Conservation (phyloP, 139 green algal genomes). For the Chlamydomonas incerta region DNA sequence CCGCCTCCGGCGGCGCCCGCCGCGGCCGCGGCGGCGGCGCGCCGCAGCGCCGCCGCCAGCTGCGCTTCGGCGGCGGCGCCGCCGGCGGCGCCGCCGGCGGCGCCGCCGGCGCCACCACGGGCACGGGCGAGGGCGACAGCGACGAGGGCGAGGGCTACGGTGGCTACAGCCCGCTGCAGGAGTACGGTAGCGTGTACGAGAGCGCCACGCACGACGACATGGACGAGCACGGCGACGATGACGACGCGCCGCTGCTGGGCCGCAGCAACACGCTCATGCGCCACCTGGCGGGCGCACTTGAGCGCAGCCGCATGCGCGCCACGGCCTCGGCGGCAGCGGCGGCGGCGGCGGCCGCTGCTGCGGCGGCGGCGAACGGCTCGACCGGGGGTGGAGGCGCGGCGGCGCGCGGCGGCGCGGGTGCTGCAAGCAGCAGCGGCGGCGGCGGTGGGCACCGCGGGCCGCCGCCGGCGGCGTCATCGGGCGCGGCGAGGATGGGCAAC, state of each 20-base stretch:
- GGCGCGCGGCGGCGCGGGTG: background rate
- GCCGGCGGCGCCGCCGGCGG: no score
- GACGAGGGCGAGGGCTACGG: background rate
- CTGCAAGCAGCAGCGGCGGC: background rate
- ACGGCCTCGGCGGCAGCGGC: background rate
- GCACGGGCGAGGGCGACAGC: background rate
- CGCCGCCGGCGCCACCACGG: background rate
- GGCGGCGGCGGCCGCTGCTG: background rate
- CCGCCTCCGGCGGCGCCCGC: no score
- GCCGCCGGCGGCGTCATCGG: conserved; percentile 12
- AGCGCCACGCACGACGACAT: conserved; percentile 58
- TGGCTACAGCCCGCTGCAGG: background rate
- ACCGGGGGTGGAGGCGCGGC: background rate
- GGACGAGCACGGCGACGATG: conserved; percentile 51
- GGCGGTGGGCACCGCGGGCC: background rate
- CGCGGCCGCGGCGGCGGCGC: no score
- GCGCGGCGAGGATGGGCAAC: background rate
- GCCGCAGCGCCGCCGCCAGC: no score
- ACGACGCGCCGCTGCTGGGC: conserved; percentile 1
- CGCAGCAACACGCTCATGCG: conserved; percentile 32
- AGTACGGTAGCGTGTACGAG: conserved; percentile 60
- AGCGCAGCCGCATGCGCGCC: conserved; percentile 31
- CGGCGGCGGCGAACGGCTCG: background rate
- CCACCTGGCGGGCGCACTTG: conserved; percentile 34
- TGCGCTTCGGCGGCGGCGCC: no score